These are phyloP conservation scores for Coprinopsis sp. DNA, from an alignment of 768 basidiomycete genomes.

Conservation along the genomic window DNA sequence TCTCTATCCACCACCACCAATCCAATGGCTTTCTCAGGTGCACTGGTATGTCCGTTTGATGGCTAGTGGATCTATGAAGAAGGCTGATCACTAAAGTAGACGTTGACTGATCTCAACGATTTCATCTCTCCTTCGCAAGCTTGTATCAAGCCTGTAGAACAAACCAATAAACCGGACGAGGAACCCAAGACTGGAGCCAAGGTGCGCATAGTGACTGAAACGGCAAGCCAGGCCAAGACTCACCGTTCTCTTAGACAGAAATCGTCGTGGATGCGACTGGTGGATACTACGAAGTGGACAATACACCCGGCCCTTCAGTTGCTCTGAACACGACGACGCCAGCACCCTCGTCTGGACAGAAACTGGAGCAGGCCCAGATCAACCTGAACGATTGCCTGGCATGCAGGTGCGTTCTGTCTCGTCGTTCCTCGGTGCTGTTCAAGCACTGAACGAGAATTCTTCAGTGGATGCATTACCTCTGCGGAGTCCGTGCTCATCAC, in stretches of 20 bases:
- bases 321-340: constrained; percentile 1
- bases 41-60: constrained; percentile 50
- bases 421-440: background rate
- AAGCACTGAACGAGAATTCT: background rate
- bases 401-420: constrained; percentile 68
- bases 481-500: constrained; percentile 97
- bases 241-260: constrained; percentile 59
- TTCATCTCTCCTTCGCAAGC: constrained; percentile 95
- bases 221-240: background rate
- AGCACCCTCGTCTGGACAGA: constrained; percentile 33
- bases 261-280: constrained; percentile 85
- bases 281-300: constrained; percentile 80
- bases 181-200: constrained; percentile 28
- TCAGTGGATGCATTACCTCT: constrained; percentile 95
- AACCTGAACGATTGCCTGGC: constrained; percentile 97
- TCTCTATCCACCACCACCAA: background rate
- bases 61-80: constrained; percentile 2
- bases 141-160: constrained; percentile 91
- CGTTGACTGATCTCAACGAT: constrained; percentile 91
- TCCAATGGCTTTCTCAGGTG: constrained; percentile 82
- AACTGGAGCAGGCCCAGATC: constrained; percentile 90
- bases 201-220: constrained; percentile 25
- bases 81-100: constrained; percentile 39
- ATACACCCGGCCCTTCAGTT: constrained; percentile 8
- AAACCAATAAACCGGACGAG: constrained; percentile 24